A percentile compares a stretch with the other conserved stretches of the same genome.
These are phyloP conservation scores for Entomortierella chlamydospora DNA, from an alignment of 192 early-diverging fungal species.

Conservation along the genomic window DNA sequence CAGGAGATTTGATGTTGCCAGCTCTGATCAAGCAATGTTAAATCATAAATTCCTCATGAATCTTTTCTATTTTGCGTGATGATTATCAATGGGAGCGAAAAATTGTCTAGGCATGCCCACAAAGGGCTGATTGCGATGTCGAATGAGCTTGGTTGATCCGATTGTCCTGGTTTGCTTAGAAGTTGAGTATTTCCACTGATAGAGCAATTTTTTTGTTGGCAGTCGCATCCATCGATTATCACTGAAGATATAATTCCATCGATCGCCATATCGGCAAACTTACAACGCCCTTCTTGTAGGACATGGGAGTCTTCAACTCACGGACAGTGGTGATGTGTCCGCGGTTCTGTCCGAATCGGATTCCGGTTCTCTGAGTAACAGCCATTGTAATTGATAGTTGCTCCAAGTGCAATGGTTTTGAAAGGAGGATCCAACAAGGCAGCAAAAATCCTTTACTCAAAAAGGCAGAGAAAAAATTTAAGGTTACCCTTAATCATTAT, in stretches of 20 bases:
- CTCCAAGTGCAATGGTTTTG: constrained; percentile 33
- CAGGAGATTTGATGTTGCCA: no score
- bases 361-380: constrained; percentile 82
- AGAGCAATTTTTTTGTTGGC: neutral
- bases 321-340: constrained; percentile 90
- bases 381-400: constrained; percentile 17
- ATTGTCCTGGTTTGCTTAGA: neutral
- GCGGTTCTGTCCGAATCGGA: constrained; percentile 91
- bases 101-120: neutral
- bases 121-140: neutral
- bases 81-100: neutral
- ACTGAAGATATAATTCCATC: constrained; percentile 4
- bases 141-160: neutral
- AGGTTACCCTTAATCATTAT: constrained; percentile 11
- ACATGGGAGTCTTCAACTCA: constrained; percentile 74
- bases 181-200: neutral
- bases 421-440: constrained; percentile 27
- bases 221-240: constrained; percentile 1
- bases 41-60: constrained; percentile 31
- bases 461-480: constrained; percentile 5
- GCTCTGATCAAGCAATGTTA: no score
- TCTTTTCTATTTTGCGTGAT: neutral
- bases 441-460: neutral
- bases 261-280: constrained; percentile 23
- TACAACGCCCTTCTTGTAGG: constrained; percentile 87